Conservation (phyloP, 495 filamentous ascomycete species). For the Apodospora peruviana region DNA sequence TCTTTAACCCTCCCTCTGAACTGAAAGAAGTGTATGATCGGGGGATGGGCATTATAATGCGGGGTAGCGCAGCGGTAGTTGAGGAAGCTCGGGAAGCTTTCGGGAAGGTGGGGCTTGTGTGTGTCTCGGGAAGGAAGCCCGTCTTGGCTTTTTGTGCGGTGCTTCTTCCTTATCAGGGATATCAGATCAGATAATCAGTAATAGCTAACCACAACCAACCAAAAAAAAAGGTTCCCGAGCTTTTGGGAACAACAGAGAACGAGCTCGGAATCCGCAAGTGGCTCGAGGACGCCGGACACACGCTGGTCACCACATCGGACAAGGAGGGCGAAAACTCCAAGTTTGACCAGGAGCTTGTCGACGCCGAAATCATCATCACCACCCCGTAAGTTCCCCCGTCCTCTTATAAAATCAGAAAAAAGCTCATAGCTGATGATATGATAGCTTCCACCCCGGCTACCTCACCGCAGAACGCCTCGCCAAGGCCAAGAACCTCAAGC, state of each 20-base stretch:
- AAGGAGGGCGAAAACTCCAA: slow-evolving; percentile 89
- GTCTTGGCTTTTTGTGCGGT: neutral
- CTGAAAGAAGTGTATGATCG: too few relatives aligned
- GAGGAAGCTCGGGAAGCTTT: neutral
- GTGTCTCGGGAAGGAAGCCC: neutral
- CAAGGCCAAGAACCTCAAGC: slow-evolving; percentile 98
- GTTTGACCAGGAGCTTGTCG: slow-evolving; percentile 92
- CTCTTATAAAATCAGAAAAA: neutral
- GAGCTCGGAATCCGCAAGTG: slow-evolving; percentile 94
- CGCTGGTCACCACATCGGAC: slow-evolving; percentile 91
- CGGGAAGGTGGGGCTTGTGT: slow-evolving; percentile 7
- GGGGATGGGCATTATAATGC: too few relatives aligned
- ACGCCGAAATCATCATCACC: slow-evolving; percentile 98
- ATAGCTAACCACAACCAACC: neutral
- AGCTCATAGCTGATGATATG: slow-evolving; percentile 9
- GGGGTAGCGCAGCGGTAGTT: neutral
- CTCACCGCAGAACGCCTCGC: slow-evolving; percentile 92
- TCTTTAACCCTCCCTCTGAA: neutral
- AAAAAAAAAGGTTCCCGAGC: slow-evolving; percentile 59
- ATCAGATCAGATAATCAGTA: neutral
- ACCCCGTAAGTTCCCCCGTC: slow-evolving; percentile 64
- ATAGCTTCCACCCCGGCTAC: slow-evolving; percentile 96
- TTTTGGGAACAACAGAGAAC: slow-evolving; percentile 95
- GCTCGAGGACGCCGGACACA: slow-evolving; percentile 94
- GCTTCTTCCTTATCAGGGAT: neutral